Evolutionary conservation across 495 filamentous ascomycete species (phyloP).

Genomic region (Trichocladium uniseriatum): DNA sequence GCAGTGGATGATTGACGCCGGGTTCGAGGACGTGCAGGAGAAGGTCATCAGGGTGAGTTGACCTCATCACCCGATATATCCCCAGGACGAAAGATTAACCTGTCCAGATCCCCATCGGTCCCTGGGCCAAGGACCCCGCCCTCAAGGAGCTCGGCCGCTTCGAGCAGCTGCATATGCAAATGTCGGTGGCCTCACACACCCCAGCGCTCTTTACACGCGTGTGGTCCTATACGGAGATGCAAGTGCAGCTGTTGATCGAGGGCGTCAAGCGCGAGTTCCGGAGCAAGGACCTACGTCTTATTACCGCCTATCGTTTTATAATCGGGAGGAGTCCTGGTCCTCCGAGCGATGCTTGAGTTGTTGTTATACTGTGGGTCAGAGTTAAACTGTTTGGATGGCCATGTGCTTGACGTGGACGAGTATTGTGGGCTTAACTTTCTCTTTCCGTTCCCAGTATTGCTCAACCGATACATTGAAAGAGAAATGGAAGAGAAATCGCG

Average conservation of each 20-base stretch:
- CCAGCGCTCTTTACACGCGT: slow-evolving; percentile 12
- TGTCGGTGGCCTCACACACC: slow-evolving; percentile 21
- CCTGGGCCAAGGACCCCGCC: slow-evolving; percentile 43
- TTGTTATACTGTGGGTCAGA: no score
- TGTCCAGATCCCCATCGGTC: slow-evolving; percentile 37
- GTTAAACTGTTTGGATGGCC: no score
- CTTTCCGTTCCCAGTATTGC: no score
- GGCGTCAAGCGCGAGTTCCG: slow-evolving; percentile 22
- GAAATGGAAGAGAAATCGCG: no score
- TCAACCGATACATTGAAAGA: no score
- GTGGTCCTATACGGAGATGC: slow-evolving; percentile 1
- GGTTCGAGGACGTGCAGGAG: slow-evolving; percentile 36
- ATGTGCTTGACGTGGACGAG: no score
- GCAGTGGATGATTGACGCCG: slow-evolving; percentile 29
- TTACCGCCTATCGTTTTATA: slow-evolving; percentile 21
- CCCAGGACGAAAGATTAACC: slow-evolving; percentile 7
- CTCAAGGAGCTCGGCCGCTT: slow-evolving; percentile 42
- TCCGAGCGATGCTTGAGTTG: background rate
- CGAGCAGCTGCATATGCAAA: slow-evolving; percentile 18
- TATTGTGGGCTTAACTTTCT: no score
- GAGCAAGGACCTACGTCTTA: slow-evolving; percentile 18
- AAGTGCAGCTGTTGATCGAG: slow-evolving; percentile 18
- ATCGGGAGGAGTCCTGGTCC: slow-evolving; percentile 12
- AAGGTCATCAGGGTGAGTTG: slow-evolving; percentile 17
- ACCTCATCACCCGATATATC: slow-evolving; percentile 14